phyloP scores from a whole-genome alignment of 495 filamentous ascomycete species.

The Glarea lozoyensis region DNA sequence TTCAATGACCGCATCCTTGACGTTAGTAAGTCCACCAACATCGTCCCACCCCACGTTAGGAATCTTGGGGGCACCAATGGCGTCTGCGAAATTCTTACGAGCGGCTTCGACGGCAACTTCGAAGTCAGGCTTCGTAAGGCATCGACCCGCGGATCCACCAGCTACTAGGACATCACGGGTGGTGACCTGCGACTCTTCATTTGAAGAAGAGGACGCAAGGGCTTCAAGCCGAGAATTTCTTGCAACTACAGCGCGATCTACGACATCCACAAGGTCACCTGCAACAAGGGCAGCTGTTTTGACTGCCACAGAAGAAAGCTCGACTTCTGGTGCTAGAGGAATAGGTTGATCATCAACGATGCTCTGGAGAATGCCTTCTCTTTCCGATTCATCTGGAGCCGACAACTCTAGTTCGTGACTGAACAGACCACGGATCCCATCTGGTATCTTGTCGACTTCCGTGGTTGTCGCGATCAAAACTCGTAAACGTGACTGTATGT shows the following conservation, averaged over 20 bases:
- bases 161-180: constrained; percentile 78
- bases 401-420: constrained; percentile 92
- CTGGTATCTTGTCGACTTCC: constrained; percentile 86
- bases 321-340: constrained; percentile 66
- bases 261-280: constrained; percentile 87
- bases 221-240: constrained; percentile 61
- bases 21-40: constrained; percentile 85
- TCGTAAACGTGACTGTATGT: constrained; percentile 61
- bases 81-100: constrained; percentile 93
- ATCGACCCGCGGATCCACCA: constrained; percentile 72
- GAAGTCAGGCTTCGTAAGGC: constrained; percentile 80
- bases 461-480: constrained; percentile 90
- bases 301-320: constrained; percentile 71
- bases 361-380: constrained; percentile 74
- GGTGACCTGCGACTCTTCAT: constrained; percentile 39
- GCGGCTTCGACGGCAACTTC: constrained; percentile 86
- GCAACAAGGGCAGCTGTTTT: constrained; percentile 96
- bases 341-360: constrained; percentile 69
- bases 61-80: constrained; percentile 96
- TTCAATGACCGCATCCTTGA: constrained; percentile 92
- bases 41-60: constrained; percentile 96
- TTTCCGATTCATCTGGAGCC: constrained; percentile 86
- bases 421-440: constrained; percentile 82
- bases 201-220: constrained; percentile 42
- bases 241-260: constrained; percentile 77